Evolutionary conservation across 2,329 filamentous ascomycete species (phyloP), one percentile per base, ranked within the genome.

Genomic region (Colletotrichum lindemuthianum): DNA sequence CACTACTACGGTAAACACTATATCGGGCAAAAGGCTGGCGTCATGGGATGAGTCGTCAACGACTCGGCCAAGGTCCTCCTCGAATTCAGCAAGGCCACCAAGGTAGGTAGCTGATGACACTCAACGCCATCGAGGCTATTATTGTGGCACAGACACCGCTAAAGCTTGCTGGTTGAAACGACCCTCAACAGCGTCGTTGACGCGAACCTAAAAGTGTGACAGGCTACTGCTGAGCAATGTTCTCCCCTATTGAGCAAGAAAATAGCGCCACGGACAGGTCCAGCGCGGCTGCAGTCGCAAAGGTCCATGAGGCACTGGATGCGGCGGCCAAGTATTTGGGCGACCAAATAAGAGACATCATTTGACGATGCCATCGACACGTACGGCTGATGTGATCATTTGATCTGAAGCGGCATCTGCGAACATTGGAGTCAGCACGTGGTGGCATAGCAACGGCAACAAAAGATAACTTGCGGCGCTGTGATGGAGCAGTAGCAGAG

Each of bases 181-280:
- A 78, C 78, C 4, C 73, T 83, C 36, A 67, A 70, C 8, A 73
- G 73, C n/a, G 70, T 83, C 24, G 72, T 81, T 63, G 69, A 61
- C 10, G 70, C 75, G 34, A 82, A 82, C 71, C 74, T 71, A n/a
- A 16, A 79, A 81, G 66, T 85, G 84, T 61, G 77, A 82, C 67
- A 72, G 72, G 43, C 69, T 82, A 6, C 56, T 81, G 2, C 67
- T 84, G 40, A 75, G 72, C 50, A 79, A 81, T 0, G 69, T 81
- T 40, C 81, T 84, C 40, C 70, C 81, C 43, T 63, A 68, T 86
- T 33, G 69, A 78, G 59, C 63, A 75, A 7, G 74, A 84, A 72
- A 76, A 78, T 69, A 66, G 69, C 1, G 79, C 81, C 0, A 79
- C 79, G 0, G 70, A 71, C 32, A 72, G 78, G 9, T 76, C 82